These are phyloP conservation scores for Dunaliella primolecta DNA, from an alignment of 139 green algal genomes.

Conservation along the genomic window DNA sequence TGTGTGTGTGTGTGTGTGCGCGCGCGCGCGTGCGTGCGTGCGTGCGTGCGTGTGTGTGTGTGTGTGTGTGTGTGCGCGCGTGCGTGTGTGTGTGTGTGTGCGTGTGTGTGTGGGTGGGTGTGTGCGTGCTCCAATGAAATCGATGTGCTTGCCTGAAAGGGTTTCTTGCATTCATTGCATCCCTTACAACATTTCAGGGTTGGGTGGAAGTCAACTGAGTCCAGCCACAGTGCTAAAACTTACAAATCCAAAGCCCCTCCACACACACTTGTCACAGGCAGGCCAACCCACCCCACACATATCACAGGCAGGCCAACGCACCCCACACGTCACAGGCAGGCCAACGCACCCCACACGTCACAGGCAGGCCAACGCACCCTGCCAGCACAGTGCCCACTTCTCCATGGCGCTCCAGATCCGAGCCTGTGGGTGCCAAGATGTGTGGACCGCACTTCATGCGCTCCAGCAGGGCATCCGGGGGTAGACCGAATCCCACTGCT, in stretches of 20 bases:
- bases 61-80: too few relatives aligned
- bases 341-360: not conserved
- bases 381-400: conserved; percentile 60
- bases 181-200: not conserved
- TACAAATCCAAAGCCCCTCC: not conserved
- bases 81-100: too few relatives aligned
- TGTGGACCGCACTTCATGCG: conserved; percentile 80
- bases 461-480: conserved; percentile 63
- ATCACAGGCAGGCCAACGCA: too few relatives aligned
- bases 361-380: conserved; percentile 23
- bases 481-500: too few relatives aligned
- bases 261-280: not conserved
- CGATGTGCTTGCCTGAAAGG: not conserved
- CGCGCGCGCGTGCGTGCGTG: not conserved
- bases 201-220: not conserved
- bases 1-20: not conserved
- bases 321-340: not conserved
- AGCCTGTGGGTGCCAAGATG: conserved; percentile 87
- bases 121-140: too few relatives aligned
- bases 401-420: conserved; percentile 61
- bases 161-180: not conserved
- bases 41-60: not conserved
- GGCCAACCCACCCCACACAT: not conserved
- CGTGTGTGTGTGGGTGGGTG: too few relatives aligned
- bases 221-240: not conserved